These are phyloP conservation scores for Rhizopus delemar DNA, from an alignment of 371 early-diverging fungal species.

Conservation along the genomic window DNA sequence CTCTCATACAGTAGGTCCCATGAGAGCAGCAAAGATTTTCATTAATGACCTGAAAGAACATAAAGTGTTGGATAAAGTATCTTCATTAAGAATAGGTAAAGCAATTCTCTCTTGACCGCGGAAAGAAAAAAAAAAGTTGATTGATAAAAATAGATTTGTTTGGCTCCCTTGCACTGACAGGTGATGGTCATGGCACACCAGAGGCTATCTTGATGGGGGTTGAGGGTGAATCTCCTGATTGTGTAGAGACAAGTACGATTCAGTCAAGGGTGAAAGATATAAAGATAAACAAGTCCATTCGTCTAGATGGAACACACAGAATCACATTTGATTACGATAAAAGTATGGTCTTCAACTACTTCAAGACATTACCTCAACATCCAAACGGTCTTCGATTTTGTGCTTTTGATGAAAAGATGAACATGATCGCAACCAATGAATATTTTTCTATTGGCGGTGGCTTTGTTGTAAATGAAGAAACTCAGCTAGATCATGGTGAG, in stretches of 20 bases:
- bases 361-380: conserved; percentile 88
- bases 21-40: conserved; percentile 95
- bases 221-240: conserved; percentile 92
- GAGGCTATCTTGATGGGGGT: conserved; percentile 88
- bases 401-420: conserved; percentile 76
- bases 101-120: not conserved
- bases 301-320: conserved; percentile 73
- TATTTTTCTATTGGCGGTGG: conserved; percentile 96
- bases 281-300: conserved; percentile 63
- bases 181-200: conserved; percentile 93
- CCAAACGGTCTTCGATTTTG: conserved; percentile 96
- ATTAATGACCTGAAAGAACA: conserved; percentile 78
- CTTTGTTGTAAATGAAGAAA: conserved; percentile 91
- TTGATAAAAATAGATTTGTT: conserved; percentile 68
- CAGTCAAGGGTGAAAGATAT: conserved; percentile 75
- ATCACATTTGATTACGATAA: conserved; percentile 83
- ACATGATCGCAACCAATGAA: conserved; percentile 88
- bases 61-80: conserved; percentile 70
- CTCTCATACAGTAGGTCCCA: conserved; percentile 92
- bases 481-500: conserved; percentile 82
- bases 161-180: conserved; percentile 93
- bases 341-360: conserved; percentile 84
- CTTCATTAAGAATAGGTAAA: conserved; percentile 68
- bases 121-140: not conserved
- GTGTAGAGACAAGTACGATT: conserved; percentile 83